A percentile compares a stretch with the other conserved stretches of the same genome.
Conservation (phyloP, 306 rosid genomes). For the Boehmeria nivea region DNA sequence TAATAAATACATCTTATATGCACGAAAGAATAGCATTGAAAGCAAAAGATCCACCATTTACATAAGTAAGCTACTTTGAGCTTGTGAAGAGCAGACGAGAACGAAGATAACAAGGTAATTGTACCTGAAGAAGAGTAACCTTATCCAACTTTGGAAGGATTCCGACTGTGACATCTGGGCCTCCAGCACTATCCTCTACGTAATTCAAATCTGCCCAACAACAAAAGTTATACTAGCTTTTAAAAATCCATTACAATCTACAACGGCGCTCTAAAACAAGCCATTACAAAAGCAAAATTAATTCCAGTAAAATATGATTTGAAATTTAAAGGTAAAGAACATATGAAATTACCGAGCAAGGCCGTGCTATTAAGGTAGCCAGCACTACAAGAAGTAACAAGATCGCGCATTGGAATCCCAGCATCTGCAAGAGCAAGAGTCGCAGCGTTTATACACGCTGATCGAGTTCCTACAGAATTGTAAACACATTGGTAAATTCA, state of each 20-base stretch:
- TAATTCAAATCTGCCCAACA: slow-evolving; percentile 69
- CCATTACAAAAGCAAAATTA: no score
- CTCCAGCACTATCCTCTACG: slow-evolving; percentile 95
- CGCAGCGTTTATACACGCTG: slow-evolving; percentile 95
- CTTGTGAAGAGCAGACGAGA: background rate
- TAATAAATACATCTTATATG: no score
- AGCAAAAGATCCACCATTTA: background rate
- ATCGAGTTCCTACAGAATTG: slow-evolving; percentile 64
- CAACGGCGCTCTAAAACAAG: no score
- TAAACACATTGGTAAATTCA: background rate
- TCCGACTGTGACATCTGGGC: slow-evolving; percentile 88
- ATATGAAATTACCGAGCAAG: slow-evolving; percentile 56
- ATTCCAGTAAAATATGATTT: no score
- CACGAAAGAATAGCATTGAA: background rate
- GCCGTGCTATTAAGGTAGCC: slow-evolving; percentile 87
- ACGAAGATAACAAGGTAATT: background rate
- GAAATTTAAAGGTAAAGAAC: slow-evolving; percentile 4
- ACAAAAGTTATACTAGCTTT: slow-evolving; percentile 19
- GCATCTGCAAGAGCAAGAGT: slow-evolving; percentile 94
- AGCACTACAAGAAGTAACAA: slow-evolving; percentile 86
- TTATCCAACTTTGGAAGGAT: slow-evolving; percentile 75
- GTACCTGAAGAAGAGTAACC: slow-evolving; percentile 86
- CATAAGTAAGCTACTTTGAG: background rate
- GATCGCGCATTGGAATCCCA: slow-evolving; percentile 91
- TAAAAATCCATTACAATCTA: background rate